phyloP scores from a whole-genome alignment of 768 basidiomycete species.

The Amanita pallidorosea region DNA sequence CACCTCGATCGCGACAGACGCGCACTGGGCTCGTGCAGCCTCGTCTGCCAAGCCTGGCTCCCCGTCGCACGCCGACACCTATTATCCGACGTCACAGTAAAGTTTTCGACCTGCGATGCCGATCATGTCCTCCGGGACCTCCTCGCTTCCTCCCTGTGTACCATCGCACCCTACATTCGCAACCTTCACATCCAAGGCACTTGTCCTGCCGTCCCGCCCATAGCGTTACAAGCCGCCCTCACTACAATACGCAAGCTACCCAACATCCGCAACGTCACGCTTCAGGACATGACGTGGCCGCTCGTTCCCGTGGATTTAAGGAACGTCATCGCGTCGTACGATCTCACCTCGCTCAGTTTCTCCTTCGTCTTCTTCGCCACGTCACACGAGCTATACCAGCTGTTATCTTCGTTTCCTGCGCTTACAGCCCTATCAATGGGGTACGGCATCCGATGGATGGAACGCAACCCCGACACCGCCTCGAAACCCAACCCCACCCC shows the following conservation, averaged over 20 bases:
- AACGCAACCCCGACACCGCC: neutral
- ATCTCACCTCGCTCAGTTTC: slow-evolving; percentile 2
- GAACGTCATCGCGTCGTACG: neutral
- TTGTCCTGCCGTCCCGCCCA: neutral
- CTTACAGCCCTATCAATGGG: neutral
- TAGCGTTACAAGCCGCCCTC: neutral
- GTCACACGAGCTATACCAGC: neutral
- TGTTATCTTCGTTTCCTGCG: neutral
- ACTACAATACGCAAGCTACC: neutral
- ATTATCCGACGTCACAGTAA: neutral
- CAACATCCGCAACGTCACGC: neutral
- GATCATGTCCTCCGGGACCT: neutral
- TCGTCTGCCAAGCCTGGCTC: slow-evolving; percentile 5
- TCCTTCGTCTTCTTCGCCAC: slow-evolving; percentile 1
- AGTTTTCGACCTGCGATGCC: neutral
- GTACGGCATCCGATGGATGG: neutral
- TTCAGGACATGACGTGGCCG: slow-evolving; percentile 4
- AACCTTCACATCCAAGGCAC: slow-evolving; percentile 2
- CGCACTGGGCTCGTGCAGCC: neutral
- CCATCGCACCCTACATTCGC: neutral
- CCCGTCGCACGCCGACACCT: slow-evolving; percentile 1
- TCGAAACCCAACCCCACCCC: too few relatives aligned
- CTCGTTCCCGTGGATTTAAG: neutral
- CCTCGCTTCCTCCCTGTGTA: neutral
- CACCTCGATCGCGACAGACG: neutral